Conservation (phyloP, 2,329 filamentous ascomycete genomes). For the Colletotrichum gigasporum region DNA sequence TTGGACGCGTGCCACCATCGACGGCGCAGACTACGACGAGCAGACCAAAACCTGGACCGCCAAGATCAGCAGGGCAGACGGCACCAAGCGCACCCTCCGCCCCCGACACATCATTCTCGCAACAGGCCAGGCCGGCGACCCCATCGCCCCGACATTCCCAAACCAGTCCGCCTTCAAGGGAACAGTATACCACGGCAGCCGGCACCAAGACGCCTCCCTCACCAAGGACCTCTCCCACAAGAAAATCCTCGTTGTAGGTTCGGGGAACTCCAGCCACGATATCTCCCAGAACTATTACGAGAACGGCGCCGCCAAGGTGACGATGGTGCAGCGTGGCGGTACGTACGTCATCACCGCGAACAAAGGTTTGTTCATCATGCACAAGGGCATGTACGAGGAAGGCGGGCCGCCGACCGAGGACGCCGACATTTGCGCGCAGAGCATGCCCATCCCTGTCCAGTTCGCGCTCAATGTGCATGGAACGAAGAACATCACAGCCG, state of each 20-base stretch:
- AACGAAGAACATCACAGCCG: constrained; percentile 48
- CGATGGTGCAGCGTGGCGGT: constrained; percentile 74
- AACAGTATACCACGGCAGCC: constrained; percentile 64
- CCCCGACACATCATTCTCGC: constrained; percentile 73
- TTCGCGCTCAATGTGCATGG: constrained; percentile 64
- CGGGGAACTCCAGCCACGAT: constrained; percentile 75
- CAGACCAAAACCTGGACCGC: constrained; percentile 63
- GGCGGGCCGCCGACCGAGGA: constrained; percentile 70
- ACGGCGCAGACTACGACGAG: constrained; percentile 60
- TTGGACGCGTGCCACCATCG: constrained; percentile 66
- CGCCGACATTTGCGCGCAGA: constrained; percentile 69
- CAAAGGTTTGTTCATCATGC: constrained; percentile 59
- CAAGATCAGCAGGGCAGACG: constrained; percentile 52
- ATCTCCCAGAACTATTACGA: constrained; percentile 75
- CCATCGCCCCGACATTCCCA: constrained; percentile 64
- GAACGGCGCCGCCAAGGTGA: constrained; percentile 69
- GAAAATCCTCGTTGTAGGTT: constrained; percentile 72
- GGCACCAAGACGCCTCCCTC: constrained; percentile 35
- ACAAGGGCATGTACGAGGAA: constrained; percentile 62
- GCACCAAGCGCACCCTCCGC: constrained; percentile 61
- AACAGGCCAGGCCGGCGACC: constrained; percentile 75
- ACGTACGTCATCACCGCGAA: constrained; percentile 71
- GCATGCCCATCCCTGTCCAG: constrained; percentile 63
- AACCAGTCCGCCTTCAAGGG: constrained; percentile 68
- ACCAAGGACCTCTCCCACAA: constrained; percentile 55